Evolutionary conservation across 169 alveolate species (phyloP).

Genomic region (Plasmodium coatneyi): DNA sequence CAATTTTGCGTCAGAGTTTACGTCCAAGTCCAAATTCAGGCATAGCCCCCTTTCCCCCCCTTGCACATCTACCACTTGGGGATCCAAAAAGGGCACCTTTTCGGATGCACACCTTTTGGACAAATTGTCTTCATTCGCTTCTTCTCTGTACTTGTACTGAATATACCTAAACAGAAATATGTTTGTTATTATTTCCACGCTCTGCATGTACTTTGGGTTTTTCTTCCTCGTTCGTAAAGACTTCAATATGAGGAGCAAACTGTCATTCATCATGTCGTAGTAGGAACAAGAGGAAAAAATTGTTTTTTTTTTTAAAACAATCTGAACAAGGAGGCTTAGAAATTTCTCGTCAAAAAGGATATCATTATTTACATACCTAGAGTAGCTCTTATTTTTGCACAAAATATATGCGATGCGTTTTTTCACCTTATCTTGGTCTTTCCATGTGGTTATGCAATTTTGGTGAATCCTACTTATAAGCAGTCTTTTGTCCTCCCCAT

Average conservation of each 20-base stretch:
- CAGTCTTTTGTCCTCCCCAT: conserved; percentile 15
- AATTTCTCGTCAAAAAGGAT: conserved; percentile 23
- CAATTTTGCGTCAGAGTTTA: background rate
- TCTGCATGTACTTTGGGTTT: conserved; percentile 22
- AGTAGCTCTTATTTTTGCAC: conserved; percentile 25
- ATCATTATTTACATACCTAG: conserved; percentile 24
- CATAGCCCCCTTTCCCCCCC: background rate
- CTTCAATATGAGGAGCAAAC: conserved; percentile 42
- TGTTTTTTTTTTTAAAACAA: conserved; percentile 11
- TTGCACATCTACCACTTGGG: background rate
- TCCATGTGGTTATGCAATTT: conserved; percentile 8
- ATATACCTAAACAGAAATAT: conserved; percentile 50
- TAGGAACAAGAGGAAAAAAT: conserved; percentile 2
- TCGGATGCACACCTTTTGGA: conserved; percentile 5
- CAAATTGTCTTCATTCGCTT: background rate
- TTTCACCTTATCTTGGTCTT: conserved; percentile 11
- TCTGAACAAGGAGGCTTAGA: background rate
- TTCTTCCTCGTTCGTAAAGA: conserved; percentile 23
- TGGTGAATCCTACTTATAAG: conserved; percentile 10
- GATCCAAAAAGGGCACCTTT: background rate
- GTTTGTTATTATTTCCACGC: conserved; percentile 52
- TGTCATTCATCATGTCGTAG: conserved; percentile 33
- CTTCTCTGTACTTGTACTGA: conserved; percentile 9
- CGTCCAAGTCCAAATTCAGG: background rate
- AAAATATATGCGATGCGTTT: conserved; percentile 66